Base-by-base conservation (phyloP, 2,329 filamentous ascomycete genomes). In the Ophiostoma pallidulum region DNA sequence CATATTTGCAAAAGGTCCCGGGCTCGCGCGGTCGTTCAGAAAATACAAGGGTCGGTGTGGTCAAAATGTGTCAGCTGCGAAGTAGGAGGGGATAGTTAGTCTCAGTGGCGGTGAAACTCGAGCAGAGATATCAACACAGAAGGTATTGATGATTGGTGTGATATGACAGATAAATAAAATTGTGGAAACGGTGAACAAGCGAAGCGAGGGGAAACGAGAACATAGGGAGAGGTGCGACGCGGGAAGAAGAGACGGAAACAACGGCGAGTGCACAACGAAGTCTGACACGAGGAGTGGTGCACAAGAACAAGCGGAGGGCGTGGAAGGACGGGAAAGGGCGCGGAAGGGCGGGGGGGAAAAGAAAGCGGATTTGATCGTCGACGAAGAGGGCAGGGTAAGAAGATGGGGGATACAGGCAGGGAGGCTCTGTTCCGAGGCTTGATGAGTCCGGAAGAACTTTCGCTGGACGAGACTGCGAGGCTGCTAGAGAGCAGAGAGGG, bases 1-100 rank as follows among this genome's bases (percentile, higher is more conserved):
- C 71, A 74, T 74, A 33, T 59, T 68, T 58, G 53, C 55, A 13
- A 10, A 37, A n/a, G 19, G 19, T 49, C 50, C 52, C 53, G 53
- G 45, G 29, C 41, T 51, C 28, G 41, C 51, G 51, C 53, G 52
- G 53, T 52, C 42, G 47, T 51, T 41, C 2, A 12, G 2, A 18
- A n/a, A 16, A 32, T 14, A 24, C 16, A n/a, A 26, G 19, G 24
- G 20, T 40, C 20, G 22, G 41, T 47, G 42, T 44, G 35, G 14
- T 39, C 22, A 40, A 41, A 31, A 26, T 28, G 24, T 5, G 22
- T 2, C 26, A 5, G 20, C 35, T 37, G 35, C 18, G 10, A 37
- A 19, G 5, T 16, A 20, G 19, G 3, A 10, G 35, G 4, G 31
- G 31, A 13, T 12, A n/a, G n/a, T n/a, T n/a, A n/a, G n/a, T n/a